Evolutionary conservation across 2,329 filamentous ascomycete species (phyloP).

Genomic region (Monilinia polystroma): DNA sequence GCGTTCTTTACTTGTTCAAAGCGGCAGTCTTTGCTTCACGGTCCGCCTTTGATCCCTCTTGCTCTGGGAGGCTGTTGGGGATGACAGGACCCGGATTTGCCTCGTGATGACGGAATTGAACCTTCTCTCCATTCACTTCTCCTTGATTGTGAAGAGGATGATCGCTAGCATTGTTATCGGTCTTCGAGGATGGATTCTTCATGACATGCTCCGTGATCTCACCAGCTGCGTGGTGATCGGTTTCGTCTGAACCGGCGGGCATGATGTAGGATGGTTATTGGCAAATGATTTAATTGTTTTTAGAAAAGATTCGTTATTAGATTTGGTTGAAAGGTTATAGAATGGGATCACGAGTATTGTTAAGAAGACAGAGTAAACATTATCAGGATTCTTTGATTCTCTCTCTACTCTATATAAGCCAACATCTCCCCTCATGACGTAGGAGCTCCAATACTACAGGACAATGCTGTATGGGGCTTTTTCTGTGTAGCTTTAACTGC

Average conservation of each 20-base stretch:
- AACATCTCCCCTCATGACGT: conserved; percentile 23
- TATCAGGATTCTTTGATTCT: conserved; percentile 6
- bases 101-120: conserved; percentile 51
- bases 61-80: conserved; percentile 52
- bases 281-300: conserved; percentile 8
- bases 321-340: no score
- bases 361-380: not conserved
- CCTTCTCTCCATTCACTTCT: conserved; percentile 47
- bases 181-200: conserved; percentile 41
- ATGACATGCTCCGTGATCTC: conserved; percentile 42
- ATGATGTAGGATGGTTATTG: conserved; percentile 35
- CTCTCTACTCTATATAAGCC: conserved; percentile 19
- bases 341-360: not conserved
- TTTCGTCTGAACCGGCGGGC: conserved; percentile 43
- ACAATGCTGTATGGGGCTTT: not conserved
- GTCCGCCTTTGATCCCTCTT: conserved; percentile 68
- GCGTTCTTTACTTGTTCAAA: conserved; percentile 27
- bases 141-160: conserved; percentile 42
- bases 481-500: not conserved
- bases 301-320: not conserved
- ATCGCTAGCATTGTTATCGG: conserved; percentile 41
- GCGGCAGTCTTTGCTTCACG: conserved; percentile 47
- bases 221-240: conserved; percentile 39
- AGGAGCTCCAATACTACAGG: not conserved
- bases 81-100: conserved; percentile 60